Evolutionary conservation across 2,329 filamentous ascomycete species (phyloP).

Genomic region (Microsporum ferrugineum): DNA sequence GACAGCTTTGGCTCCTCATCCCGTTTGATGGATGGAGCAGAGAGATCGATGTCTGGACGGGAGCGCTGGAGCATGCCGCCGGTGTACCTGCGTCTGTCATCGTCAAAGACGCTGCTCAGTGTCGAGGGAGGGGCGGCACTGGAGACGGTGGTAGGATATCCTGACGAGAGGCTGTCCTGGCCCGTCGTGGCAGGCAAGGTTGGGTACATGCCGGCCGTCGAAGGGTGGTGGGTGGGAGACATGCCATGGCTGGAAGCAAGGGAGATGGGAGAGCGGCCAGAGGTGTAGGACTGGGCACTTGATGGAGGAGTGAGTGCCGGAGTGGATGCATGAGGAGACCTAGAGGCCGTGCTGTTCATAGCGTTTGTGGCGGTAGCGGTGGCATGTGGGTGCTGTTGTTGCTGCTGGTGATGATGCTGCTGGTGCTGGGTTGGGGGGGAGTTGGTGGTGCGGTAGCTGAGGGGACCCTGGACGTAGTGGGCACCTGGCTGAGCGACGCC

Average conservation of each 20-base stretch:
- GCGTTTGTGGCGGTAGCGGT: slow-evolving; percentile 29
- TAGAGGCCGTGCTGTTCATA: slow-evolving; percentile 23
- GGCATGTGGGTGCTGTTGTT: slow-evolving; percentile 20
- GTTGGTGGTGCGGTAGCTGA: slow-evolving; percentile 46
- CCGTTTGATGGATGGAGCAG: slow-evolving; percentile 16
- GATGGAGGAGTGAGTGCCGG: slow-evolving; percentile 53
- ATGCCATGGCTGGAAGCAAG: slow-evolving; percentile 42
- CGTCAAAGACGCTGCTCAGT: slow-evolving; percentile 48
- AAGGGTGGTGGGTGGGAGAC: slow-evolving; percentile 36
- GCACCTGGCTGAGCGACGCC: slow-evolving; percentile 64
- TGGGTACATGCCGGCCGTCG: slow-evolving; percentile 49
- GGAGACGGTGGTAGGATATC: slow-evolving; percentile 40
- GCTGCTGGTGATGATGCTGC: slow-evolving; percentile 14
- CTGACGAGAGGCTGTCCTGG: slow-evolving; percentile 43
- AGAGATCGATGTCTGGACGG: slow-evolving; percentile 29
- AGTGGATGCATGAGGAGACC: slow-evolving; percentile 42
- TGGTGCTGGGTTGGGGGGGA: slow-evolving; percentile 39
- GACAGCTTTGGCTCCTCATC: slow-evolving; percentile 22
- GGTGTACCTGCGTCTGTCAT: slow-evolving; percentile 50
- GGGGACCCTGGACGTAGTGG: slow-evolving; percentile 48
- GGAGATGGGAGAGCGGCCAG: slow-evolving; percentile 49
- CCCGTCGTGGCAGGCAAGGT: slow-evolving; percentile 48
- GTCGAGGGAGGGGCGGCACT: slow-evolving; percentile 52
- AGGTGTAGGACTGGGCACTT: slow-evolving; percentile 52
- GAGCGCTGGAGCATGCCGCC: slow-evolving; percentile 49